Conservation (phyloP, 768 basidiomycete genomes). For the Russula emetica region DNA sequence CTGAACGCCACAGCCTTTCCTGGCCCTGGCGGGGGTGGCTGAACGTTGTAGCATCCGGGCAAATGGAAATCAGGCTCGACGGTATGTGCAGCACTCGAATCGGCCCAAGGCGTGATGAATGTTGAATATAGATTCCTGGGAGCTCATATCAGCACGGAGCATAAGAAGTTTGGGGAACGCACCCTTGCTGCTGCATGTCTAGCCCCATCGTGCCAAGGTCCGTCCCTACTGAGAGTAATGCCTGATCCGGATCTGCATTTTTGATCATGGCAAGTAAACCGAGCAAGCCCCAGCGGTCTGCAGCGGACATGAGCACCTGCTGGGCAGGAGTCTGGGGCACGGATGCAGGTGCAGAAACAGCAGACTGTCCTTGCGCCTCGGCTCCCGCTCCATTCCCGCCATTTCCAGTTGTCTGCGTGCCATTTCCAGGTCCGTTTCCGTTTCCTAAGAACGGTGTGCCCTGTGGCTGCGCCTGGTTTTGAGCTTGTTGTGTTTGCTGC, state of each 20-base stretch:
- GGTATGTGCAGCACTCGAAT: slow-evolving; percentile 71
- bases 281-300: slow-evolving; percentile 36
- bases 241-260: slow-evolving; percentile 75
- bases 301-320: slow-evolving; percentile 29
- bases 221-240: slow-evolving; percentile 75
- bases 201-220: slow-evolving; percentile 87
- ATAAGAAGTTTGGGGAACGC: slow-evolving; percentile 35
- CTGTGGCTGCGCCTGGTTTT: slow-evolving; percentile 18
- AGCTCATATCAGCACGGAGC: background rate
- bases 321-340: slow-evolving; percentile 30
- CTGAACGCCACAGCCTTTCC: slow-evolving; percentile 76
- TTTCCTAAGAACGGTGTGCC: slow-evolving; percentile 23
- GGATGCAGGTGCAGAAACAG: slow-evolving; percentile 36
- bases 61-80: slow-evolving; percentile 89
- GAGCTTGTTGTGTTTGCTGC: slow-evolving; percentile 36
- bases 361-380: slow-evolving; percentile 24
- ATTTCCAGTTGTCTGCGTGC: slow-evolving; percentile 14
- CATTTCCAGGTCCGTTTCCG: slow-evolving; percentile 26
- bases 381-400: slow-evolving; percentile 28
- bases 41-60: slow-evolving; percentile 86
- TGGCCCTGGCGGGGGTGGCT: slow-evolving; percentile 76
- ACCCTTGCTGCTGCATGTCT: slow-evolving; percentile 79
- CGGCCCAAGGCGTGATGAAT: slow-evolving; percentile 94
- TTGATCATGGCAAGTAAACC: slow-evolving; percentile 82
- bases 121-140: slow-evolving; percentile 75